Conservation (phyloP, 108 stramenopile species). For the Cyclotella choctawhatcheeana region DNA sequence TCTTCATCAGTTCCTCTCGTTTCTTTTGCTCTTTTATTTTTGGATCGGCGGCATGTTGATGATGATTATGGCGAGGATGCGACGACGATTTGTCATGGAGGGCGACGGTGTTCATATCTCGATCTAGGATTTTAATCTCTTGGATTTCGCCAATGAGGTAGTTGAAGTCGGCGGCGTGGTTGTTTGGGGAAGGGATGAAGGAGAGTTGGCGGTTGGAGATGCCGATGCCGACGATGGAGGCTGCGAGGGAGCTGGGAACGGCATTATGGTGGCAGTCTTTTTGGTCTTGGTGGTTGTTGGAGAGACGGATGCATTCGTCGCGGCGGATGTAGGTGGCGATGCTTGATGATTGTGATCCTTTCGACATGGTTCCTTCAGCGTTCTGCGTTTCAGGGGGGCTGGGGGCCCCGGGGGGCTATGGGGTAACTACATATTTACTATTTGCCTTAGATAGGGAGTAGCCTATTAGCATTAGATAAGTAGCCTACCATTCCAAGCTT, state of each 20-base stretch:
- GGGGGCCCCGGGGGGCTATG: no score
- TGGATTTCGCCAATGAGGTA: background rate
- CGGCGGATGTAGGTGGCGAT: background rate
- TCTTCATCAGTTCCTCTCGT: no score
- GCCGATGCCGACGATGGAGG: background rate
- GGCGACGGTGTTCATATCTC: conserved; percentile 1
- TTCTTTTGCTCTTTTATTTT: no score
- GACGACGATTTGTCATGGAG: background rate
- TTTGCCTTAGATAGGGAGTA: no score
- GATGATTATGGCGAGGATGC: background rate
- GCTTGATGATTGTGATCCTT: background rate
- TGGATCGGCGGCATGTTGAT: no score
- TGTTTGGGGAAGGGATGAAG: no score
- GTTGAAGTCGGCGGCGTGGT: background rate
- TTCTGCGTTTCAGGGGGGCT: no score
- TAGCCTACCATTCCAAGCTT: no score
- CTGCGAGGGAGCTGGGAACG: background rate
- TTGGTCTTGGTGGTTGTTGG: background rate
- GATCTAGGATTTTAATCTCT: background rate
- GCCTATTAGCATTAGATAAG: no score
- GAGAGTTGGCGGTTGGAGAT: background rate
- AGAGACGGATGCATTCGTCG: background rate
- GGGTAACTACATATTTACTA: no score
- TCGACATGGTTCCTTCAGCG: background rate
- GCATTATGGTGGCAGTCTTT: no score